phyloP scores from a whole-genome alignment of 2,329 filamentous ascomycete genomes.

The Penicillium sp. region DNA sequence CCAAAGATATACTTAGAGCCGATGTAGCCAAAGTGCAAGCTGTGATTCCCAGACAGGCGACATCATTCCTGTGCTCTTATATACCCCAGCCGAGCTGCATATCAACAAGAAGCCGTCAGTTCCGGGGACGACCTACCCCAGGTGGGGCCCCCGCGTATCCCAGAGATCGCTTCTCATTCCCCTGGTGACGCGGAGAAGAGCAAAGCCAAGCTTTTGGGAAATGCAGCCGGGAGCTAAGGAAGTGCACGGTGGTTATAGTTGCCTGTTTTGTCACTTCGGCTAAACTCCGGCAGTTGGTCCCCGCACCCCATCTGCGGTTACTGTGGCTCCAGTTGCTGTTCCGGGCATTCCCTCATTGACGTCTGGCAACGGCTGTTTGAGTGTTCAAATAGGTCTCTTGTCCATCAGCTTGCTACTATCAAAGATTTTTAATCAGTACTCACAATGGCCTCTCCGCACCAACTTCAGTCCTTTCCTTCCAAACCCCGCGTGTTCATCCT shows the following conservation, averaged over 20 bases:
- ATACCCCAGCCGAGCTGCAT: not conserved
- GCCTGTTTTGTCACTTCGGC: constrained; percentile 8
- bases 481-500: constrained; percentile 41
- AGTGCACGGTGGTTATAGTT: constrained; percentile 7
- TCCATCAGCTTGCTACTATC: not conserved
- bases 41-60: not conserved
- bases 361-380: not conserved
- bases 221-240: not conserved
- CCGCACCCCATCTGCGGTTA: constrained; percentile 1
- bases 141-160: constrained; percentile 4
- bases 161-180: not conserved
- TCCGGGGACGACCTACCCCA: not conserved
- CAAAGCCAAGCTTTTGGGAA: not conserved
- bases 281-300: constrained; percentile 10
- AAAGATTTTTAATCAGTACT: not conserved
- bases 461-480: constrained; percentile 11
- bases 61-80: not conserved
- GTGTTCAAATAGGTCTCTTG: not conserved
- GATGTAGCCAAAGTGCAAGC: not conserved
- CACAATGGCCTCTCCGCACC: constrained; percentile 11
- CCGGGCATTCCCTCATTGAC: not conserved
- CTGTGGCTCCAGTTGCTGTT: constrained; percentile 15
- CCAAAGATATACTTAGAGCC: not conserved
- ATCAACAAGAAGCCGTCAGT: not conserved
- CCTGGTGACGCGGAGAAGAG: not conserved